Percentiles rank a stretch among this genome's conserved stretches.
phyloP scores from a whole-genome alignment of 805 yeast genomes.

The Suhomyces faveliae region DNA sequence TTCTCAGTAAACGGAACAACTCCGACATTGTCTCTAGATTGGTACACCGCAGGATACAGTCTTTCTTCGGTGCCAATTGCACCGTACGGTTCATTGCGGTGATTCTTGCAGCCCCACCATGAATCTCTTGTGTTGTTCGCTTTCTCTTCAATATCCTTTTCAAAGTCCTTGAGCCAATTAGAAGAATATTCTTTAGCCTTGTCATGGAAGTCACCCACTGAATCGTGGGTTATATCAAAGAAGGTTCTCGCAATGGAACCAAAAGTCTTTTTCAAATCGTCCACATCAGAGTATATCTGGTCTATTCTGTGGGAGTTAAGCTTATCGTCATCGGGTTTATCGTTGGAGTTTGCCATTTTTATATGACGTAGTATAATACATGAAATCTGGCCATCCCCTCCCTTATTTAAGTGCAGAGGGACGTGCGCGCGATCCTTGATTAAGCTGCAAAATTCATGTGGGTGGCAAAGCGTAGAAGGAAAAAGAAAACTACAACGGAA shows the following conservation, averaged over 20 bases:
- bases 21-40: constrained; percentile 11
- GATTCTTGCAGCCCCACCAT: not conserved
- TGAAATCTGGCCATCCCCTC: not conserved
- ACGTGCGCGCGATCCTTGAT: not conserved
- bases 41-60: constrained; percentile 22
- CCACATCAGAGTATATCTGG: constrained; percentile 21
- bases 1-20: constrained; percentile 4
- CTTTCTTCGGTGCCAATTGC: not conserved
- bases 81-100: not conserved
- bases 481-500: not conserved
- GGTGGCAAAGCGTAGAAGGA: not conserved
- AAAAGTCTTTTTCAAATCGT: constrained; percentile 25
- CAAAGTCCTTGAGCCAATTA: constrained; percentile 16
- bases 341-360: not conserved
- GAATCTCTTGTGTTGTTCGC: not conserved
- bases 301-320: constrained; percentile 20
- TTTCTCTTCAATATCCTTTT: constrained; percentile 2
- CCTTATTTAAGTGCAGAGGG: not conserved
- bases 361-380: not conserved
- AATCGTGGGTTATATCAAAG: constrained; percentile 22
- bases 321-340: constrained; percentile 3
- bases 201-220: constrained; percentile 22
- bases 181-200: constrained; percentile 18
- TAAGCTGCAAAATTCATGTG: not conserved
- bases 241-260: constrained; percentile 26